Base-by-base conservation (phyloP, 768 basidiomycete genomes). In the Auriscalpium microsporum region DNA sequence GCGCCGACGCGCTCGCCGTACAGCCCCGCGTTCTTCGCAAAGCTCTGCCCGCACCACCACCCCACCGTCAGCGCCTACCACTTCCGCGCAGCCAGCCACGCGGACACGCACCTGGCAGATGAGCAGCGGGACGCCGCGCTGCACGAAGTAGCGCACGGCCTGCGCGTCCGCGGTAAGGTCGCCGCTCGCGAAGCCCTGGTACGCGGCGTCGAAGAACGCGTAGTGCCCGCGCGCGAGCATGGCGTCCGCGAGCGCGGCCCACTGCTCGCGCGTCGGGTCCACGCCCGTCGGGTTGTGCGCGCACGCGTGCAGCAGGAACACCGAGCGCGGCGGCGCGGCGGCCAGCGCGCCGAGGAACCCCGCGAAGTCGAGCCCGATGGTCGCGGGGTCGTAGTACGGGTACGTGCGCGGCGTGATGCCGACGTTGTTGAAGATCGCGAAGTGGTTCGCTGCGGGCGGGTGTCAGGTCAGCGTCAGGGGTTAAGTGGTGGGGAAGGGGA, bases 271-370 rank as follows among this genome's bases (percentile, higher is more conserved):
- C 36, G 91, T 93, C 8, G 94, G 94, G 70, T 98, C 94, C 33
- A 95, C 90, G 2, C 94, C 94, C 2, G 95, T 98, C 8, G 94
- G 94, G 67, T 98, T 98, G 71, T 98, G 94, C 42, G 94, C 94
- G 68, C 94, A 96, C 9, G 87, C 90, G 66, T 98, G 94, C 44
- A 99, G 71, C 59, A 99, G 73, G 71, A 98, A 87, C 54, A 94
- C 86, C 3, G 92, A 94, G 17, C 84, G 81, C 10, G 77, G 71
- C 7, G 88, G 83, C 1, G 91, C 91, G 48, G 67, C 73, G 63
- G 82, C 66, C 61, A 94, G 69, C 10, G 81, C 63, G 14, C 69
- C 69, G 50, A 86, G 69, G 65, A 94, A 80, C 21, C 87, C 88
- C 23, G 72, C 66, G 63, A 84, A 88, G 66, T 94, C 90, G 42